phyloP scores from a whole-genome alignment of 164 flowering plant genomes.

The Magnolia officinalis region DNA sequence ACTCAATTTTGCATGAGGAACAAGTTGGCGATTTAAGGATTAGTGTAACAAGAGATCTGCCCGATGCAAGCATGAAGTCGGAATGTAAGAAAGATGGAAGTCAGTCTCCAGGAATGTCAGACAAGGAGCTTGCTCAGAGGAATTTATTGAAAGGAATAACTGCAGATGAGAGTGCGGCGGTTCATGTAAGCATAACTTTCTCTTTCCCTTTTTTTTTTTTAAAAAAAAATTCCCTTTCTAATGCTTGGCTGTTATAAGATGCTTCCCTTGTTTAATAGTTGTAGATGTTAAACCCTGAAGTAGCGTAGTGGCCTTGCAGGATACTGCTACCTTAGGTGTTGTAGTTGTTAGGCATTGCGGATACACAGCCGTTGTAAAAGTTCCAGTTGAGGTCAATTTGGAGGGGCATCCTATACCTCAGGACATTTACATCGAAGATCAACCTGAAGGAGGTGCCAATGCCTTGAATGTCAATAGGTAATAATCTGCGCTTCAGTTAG shows the following conservation, averaged over 20 bases:
- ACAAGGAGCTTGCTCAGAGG: conserved; percentile 59
- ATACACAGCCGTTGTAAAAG: conserved; percentile 71
- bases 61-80: conserved; percentile 70
- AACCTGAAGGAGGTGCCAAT: conserved; percentile 88
- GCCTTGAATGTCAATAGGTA: conserved; percentile 89
- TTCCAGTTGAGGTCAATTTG: conserved; percentile 48
- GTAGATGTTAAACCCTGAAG: conserved; percentile 11
- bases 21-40: conserved; percentile 69
- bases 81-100: conserved; percentile 77
- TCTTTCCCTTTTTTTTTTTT: not conserved
- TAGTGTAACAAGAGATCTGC: conserved; percentile 53
- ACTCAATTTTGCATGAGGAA: conserved; percentile 42
- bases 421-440: conserved; percentile 75
- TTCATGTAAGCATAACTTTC: conserved; percentile 55
- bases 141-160: conserved; percentile 92
- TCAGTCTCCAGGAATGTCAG: conserved; percentile 51
- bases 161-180: conserved; percentile 93
- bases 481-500: no score
- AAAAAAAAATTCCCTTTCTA: no score
- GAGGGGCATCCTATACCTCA: conserved; percentile 41
- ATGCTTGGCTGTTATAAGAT: not conserved
- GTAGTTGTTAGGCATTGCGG: conserved; percentile 88
- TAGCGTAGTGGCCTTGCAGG: conserved; percentile 47
- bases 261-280: not conserved
- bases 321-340: conserved; percentile 78